These are phyloP conservation scores for Cunninghamia lanceolata DNA, from an alignment of 75 land plant genomes.

Conservation along the genomic window DNA sequence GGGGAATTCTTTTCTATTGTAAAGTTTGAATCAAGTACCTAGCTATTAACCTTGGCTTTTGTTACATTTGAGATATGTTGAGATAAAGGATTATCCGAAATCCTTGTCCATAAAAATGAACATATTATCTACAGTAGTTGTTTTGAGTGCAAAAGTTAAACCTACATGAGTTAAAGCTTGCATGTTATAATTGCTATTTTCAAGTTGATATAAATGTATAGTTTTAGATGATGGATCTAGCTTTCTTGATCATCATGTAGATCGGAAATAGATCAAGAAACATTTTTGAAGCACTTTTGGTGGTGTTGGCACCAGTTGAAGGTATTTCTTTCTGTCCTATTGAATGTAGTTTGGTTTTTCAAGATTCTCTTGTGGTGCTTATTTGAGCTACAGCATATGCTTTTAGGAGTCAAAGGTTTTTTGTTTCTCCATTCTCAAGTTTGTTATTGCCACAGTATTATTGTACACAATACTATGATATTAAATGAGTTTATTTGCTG, in stretches of 20 bases:
- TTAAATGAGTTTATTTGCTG: not conserved
- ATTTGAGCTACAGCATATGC: not conserved
- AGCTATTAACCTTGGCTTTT: not conserved
- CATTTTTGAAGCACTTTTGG: slow-evolving; percentile 41
- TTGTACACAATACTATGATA: not conserved
- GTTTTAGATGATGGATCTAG: not conserved
- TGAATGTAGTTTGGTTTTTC: not conserved
- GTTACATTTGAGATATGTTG: not conserved
- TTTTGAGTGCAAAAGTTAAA: not conserved
- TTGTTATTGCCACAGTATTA: not conserved
- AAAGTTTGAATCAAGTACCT: not conserved
- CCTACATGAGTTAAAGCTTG: not conserved
- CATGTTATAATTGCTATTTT: not conserved
- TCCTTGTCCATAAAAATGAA: not conserved
- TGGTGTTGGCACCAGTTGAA: slow-evolving; percentile 53
- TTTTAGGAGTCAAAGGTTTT: not conserved
- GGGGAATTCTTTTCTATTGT: not conserved
- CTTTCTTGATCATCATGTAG: slow-evolving; percentile 12
- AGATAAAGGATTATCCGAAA: not conserved
- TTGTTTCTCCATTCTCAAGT: not conserved
- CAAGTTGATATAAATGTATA: not conserved
- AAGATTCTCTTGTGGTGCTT: not conserved
- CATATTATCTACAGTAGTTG: not conserved
- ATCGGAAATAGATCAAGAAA: slow-evolving; percentile 31
- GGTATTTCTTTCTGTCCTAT: slow-evolving; percentile 19